Evolutionary conservation across 305 asterid genomes (phyloP), one percentile per base, ranked within the genome.

Genomic region (Fraxinus latifolia): DNA sequence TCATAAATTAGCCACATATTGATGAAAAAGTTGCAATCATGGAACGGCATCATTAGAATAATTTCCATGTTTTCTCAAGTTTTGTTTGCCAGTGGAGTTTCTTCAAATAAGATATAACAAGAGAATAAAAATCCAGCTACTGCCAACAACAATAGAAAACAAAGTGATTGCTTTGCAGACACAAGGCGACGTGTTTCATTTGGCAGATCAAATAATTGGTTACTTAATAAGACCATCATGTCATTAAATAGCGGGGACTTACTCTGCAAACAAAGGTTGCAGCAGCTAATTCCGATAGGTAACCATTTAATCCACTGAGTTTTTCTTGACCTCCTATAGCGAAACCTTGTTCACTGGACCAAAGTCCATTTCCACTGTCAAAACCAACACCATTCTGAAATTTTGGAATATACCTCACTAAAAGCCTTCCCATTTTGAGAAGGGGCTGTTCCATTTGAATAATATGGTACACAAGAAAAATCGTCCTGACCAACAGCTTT

Each of bases 211-310:
- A 50, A 68, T 47, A 72, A 44, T 33, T 60, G 76, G 23, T 47
- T 60, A 70, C 47, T 17, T 55, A 62, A 42, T 62, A 60, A 21
- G 81, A 8, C 34, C 34, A 65, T 65, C 17, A 3, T 0, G 8
- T 65, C n/a, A 68, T 68, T 68, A 68, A 68, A 72, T 25, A 17
- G 39, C 31, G 39, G 81, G 79, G 55, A 84, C 94, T 82, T 82
- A 96, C 99, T 86, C 95, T 92, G 88, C 99, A 96, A 85, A 94
- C 99, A 90, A 93, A 96, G 81, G 99, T 96, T 73, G 99, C 99
- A 42, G 99, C 99, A 39, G 98, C 99, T 86, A 96, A 83, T 84
- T 96, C 99, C 19, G 98, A 93, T 58, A 93, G 90, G 86, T 93
- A 93, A 76, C 99, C 99, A 84, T 92, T 87, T 85, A 87, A 88